These are phyloP conservation scores for Calocybe gambosa DNA, from an alignment of 1,284 basidiomycete species.

Conservation along the genomic window DNA sequence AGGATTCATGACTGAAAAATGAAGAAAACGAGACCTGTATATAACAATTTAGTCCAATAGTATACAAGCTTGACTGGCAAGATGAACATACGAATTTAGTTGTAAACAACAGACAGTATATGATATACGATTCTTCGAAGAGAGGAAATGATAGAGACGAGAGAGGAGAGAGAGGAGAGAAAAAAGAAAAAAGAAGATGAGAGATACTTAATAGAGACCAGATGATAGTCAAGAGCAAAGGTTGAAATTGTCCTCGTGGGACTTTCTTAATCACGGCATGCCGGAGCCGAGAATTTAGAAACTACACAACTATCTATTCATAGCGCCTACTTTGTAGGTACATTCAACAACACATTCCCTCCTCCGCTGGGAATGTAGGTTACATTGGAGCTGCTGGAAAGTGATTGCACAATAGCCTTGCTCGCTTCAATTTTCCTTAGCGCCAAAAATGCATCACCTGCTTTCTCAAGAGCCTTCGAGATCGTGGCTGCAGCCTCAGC, in stretches of 20 bases:
- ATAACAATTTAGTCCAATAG: constrained; percentile 21
- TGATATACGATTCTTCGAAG: constrained; percentile 45
- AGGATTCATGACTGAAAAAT: constrained; percentile 71
- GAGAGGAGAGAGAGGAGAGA: constrained; percentile 29
- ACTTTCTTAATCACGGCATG: constrained; percentile 9
- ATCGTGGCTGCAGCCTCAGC: constrained; percentile 95
- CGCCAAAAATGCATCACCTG: constrained; percentile 93
- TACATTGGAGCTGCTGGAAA: constrained; percentile 77
- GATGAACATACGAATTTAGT: constrained; percentile 27
- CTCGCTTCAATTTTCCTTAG: constrained; percentile 97
- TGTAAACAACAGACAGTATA: constrained; percentile 42
- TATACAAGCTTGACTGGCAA: constrained; percentile 20
- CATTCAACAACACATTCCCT: constrained; percentile 78
- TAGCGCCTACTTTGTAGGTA: constrained; percentile 52
- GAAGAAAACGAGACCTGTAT: constrained; percentile 41
- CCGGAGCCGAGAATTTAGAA: not conserved
- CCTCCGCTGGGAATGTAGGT: constrained; percentile 81
- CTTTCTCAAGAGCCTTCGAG: constrained; percentile 87
- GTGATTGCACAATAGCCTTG: constrained; percentile 89
- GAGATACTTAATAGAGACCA: constrained; percentile 35
- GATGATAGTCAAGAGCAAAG: constrained; percentile 39
- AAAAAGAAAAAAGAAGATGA: constrained; percentile 39
- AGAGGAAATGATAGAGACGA: constrained; percentile 31
- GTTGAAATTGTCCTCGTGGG: constrained; percentile 21
- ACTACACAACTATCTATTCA: constrained; percentile 1